Conservation (phyloP, 164 flowering plant species). For the Hamamelis virginiana region DNA sequence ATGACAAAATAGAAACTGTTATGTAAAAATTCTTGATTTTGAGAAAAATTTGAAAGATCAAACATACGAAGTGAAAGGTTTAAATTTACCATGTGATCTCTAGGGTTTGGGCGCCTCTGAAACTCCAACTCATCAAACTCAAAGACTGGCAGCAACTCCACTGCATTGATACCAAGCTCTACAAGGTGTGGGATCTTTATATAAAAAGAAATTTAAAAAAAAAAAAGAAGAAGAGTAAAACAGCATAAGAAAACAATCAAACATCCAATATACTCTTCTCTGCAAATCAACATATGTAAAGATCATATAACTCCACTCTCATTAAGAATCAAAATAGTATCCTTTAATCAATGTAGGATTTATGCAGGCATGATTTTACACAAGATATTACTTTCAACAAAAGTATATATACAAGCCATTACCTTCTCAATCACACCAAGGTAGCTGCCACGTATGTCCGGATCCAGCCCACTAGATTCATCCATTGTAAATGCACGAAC, state of each 20-base stretch:
- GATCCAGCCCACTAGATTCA: constrained; percentile 79
- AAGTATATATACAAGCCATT: too few species aligned
- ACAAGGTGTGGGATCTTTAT: constrained; percentile 87
- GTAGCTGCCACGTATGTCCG: constrained; percentile 73
- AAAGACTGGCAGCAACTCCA: constrained; percentile 91
- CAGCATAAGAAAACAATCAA: background rate
- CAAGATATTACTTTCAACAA: too few species aligned
- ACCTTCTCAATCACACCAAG: constrained; percentile 96
- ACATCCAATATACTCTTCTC: constrained; percentile 3
- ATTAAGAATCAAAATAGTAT: background rate
- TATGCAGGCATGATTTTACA: background rate
- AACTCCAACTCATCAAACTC: constrained; percentile 96
- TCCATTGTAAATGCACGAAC: constrained; percentile 92
- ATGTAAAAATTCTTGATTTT: background rate
- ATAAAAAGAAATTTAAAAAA: background rate
- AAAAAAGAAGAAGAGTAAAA: too few species aligned
- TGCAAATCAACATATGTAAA: background rate
- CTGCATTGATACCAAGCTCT: constrained; percentile 95
- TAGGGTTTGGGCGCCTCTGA: constrained; percentile 80
- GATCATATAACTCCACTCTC: background rate
- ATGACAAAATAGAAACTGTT: too few species aligned
- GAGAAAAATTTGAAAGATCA: background rate
- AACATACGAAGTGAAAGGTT: background rate
- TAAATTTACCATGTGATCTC: constrained; percentile 88
- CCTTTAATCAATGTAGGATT: background rate